These are phyloP conservation scores for Biscogniauxia sp. DNA, from an alignment of 2,329 filamentous ascomycete genomes.

Conservation along the genomic window DNA sequence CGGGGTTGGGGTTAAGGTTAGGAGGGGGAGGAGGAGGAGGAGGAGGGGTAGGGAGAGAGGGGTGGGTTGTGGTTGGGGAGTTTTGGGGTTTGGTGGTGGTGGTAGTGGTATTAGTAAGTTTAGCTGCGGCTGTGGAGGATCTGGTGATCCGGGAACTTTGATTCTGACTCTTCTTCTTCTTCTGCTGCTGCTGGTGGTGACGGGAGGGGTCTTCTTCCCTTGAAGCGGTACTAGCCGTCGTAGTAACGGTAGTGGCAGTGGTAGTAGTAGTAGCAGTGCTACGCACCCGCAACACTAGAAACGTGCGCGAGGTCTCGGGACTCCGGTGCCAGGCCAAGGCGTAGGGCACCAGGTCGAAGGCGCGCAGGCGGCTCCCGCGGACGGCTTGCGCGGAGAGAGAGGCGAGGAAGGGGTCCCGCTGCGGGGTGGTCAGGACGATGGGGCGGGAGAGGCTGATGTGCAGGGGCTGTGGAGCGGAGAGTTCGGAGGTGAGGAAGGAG, in stretches of 20 bases:
- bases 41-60: no score
- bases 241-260: not conserved
- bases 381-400: slow-evolving; percentile 42
- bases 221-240: no score
- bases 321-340: slow-evolving; percentile 50
- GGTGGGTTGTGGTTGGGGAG: not conserved
- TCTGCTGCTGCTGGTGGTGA: no score
- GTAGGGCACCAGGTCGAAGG: slow-evolving; percentile 40
- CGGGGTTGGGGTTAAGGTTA: slow-evolving; percentile 42
- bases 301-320: slow-evolving; percentile 68
- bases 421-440: slow-evolving; percentile 68
- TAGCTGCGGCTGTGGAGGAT: no score
- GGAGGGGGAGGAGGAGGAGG: slow-evolving; percentile 1
- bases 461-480: slow-evolving; percentile 74
- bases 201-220: no score
- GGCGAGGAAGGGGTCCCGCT: slow-evolving; percentile 66
- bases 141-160: no score
- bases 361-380: slow-evolving; percentile 36
- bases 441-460: slow-evolving; percentile 90
- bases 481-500: slow-evolving; percentile 72
- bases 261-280: slow-evolving; percentile 16
- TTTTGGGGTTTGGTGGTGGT: no score
- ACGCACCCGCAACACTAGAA: slow-evolving; percentile 72
- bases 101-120: no score
- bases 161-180: not conserved